Evolutionary conservation across 2,329 filamentous ascomycete species (phyloP), one percentile per base, ranked within the genome.

Genomic region (Hypoxylon sp.): DNA sequence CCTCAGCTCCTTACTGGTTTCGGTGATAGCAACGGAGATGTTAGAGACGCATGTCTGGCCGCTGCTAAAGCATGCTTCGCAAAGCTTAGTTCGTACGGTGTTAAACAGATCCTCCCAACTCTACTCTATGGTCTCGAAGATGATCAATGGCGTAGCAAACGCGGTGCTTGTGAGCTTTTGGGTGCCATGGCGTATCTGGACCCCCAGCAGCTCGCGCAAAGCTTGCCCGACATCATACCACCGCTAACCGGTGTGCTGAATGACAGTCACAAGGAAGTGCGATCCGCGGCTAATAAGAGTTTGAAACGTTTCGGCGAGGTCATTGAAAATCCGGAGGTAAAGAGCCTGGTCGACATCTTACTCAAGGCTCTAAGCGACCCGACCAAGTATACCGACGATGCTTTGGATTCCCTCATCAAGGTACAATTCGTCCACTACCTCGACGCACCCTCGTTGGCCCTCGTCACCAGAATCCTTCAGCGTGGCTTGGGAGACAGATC

Each of bases 141-240:
- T 68, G 88, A 92, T 55, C 94, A 98, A 77, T 99, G 95, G 95
- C 91, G 95, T 73, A 98, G 93, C 80, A 98, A 99, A 80, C 97
- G 97, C 81, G 95, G 96, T 71, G 95, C 95, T 56, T 99, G 95
- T 75, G 95, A 99, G 75, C 89, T 97, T 24, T 85, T 99, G 13
- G 95, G 95, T 76, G 95, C 95, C 66, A 99, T 99, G 95, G 96
- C 95, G 4, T 99, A 99, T 76, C 87, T 99, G 30, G 95, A 98
- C 76, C 94, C 96, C 6, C 91, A 97, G 69, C 95, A 99, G 77
- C 86, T 99, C 17, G 93, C 95, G 1, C 86, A 91, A 70, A 98
- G 94, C 76, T 81, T 99, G 72, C 95, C 95, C 1, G 94, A 97
- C 59, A 99, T 99, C 70, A 99, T 99, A 70, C 95, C 96, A 24